Percentiles rank a stretch among this genome's conserved stretches.
These are phyloP conservation scores for Boechera retrofracta DNA, from an alignment of 345 rosid species.

Conservation along the genomic window DNA sequence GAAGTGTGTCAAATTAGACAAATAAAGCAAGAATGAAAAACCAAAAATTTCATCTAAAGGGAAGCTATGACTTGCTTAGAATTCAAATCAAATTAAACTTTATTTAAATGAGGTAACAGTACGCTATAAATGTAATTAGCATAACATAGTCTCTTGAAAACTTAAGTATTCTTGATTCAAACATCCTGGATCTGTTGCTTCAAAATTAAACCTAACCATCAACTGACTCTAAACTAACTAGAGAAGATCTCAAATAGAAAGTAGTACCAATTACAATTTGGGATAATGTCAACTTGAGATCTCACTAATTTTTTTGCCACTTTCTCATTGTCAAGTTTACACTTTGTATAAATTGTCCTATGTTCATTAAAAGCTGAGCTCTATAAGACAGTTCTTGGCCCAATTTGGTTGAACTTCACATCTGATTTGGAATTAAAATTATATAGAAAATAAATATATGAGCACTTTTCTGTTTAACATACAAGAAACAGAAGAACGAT, in stretches of 20 bases:
- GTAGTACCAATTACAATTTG: not conserved
- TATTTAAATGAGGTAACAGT: not conserved
- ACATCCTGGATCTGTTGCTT: constrained; percentile 1
- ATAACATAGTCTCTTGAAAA: constrained; percentile 21
- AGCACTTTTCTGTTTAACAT: constrained; percentile 6
- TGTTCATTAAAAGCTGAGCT: constrained; percentile 9
- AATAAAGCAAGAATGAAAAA: constrained; percentile 21
- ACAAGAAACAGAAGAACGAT: constrained; percentile 12
- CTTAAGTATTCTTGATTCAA: constrained; percentile 1
- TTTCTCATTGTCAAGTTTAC: constrained; percentile 11
- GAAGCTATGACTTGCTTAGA: constrained; percentile 17
- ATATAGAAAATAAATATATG: not conserved
- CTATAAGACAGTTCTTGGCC: constrained; percentile 8
- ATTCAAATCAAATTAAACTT: not conserved
- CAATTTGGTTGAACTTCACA: constrained; percentile 3
- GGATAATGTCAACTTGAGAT: not conserved
- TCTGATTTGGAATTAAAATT: not conserved
- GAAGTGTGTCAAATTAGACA: constrained; percentile 22
- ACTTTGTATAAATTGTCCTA: constrained; percentile 5
- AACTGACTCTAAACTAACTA: constrained; percentile 13
- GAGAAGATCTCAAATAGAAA: constrained; percentile 3
- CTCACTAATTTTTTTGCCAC: not conserved
- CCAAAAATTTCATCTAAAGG: constrained; percentile 1
- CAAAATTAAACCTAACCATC: constrained; percentile 1
- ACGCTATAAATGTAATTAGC: constrained; percentile 10